Evolutionary conservation across 108 stramenopile species (phyloP), one percentile per base, ranked within the genome.

Genomic region (Parietichytrium sp.): DNA sequence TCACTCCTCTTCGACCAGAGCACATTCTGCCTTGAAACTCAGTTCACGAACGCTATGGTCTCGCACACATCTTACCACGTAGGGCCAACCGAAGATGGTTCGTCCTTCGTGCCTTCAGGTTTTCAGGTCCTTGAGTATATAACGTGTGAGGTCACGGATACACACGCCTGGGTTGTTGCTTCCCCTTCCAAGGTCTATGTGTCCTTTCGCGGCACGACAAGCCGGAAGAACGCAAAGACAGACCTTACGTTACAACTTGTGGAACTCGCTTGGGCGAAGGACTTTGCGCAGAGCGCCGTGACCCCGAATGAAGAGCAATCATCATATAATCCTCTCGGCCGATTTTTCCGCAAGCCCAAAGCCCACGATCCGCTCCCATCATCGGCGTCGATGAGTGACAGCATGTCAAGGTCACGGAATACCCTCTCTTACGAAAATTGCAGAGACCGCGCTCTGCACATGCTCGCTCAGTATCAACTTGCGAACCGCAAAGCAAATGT

Each of bases 151-250:
- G 6, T 12, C 10, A 72, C 61, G 15, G 61, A 72, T 27, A 72
- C 61, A 7, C 61, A 72, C 2, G 61, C 45, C 6, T 72, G 61
- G 61, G 20, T 72, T n/a, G 13, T 72, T 0, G 61, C 61, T 1
- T 13, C 33, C 16, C 10, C 23, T n/a, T 33, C 36, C 45, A 16
- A 42, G 4, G 6, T 72, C 33, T 42, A 45, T n/a, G 45, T 72
- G 36, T 33, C 38, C 33, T 72, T 72, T 45, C 61, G 61, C 10
- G 61, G 61, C 0, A 72, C 61, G n/a, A 72, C 61, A 0, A 72
- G 61, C 61, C 36, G 20, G 38, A 16, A 25, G 20, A 72, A 72
- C 42, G 61, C 61, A 25, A 33, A 72, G 25, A 72, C 61, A 10
- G 61, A 72, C 20, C 45, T 72, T n/a, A n/a, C n/a, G n/a, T n/a